phyloP scores from a whole-genome alignment of 768 basidiomycete species.

The Rubroboletus satanas region DNA sequence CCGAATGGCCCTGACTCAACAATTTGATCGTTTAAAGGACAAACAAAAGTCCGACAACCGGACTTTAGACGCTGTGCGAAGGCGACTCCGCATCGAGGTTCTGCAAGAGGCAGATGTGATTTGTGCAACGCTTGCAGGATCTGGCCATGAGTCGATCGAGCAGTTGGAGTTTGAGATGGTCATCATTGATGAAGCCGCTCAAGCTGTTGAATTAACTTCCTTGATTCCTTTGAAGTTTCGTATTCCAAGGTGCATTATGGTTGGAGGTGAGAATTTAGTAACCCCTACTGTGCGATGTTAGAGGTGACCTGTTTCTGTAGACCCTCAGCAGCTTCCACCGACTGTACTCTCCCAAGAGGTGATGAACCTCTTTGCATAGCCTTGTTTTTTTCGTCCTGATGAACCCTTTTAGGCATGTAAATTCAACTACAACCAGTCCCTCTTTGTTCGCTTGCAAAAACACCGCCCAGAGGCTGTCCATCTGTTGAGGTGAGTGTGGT shows the following conservation, averaged over 20 bases:
- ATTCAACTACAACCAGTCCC: constrained; percentile 80
- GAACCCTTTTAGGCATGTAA: constrained; percentile 49
- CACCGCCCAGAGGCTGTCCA: constrained; percentile 81
- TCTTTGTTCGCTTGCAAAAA: constrained; percentile 89
- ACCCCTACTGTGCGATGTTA: background rate
- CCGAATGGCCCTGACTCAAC: constrained; percentile 59
- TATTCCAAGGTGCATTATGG: constrained; percentile 82
- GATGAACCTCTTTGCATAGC: constrained; percentile 23
- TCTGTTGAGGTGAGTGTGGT: constrained; percentile 68
- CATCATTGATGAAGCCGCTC: constrained; percentile 97
- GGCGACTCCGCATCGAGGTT: constrained; percentile 71
- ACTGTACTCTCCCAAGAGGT: constrained; percentile 73
- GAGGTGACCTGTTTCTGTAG: constrained; percentile 30
- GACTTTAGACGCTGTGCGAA: constrained; percentile 75
- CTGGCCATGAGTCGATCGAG: constrained; percentile 85
- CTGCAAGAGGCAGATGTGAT: constrained; percentile 88
- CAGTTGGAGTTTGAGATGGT: constrained; percentile 90
- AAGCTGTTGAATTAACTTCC: constrained; percentile 92
- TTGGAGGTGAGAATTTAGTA: constrained; percentile 58
- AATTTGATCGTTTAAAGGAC: constrained; percentile 76
- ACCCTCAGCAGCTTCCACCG: constrained; percentile 94
- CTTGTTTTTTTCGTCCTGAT: constrained; percentile 17
- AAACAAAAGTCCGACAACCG: constrained; percentile 76
- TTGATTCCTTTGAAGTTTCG: constrained; percentile 92
- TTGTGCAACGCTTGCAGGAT: constrained; percentile 88